These are phyloP conservation scores for Umbelopsis sp. DNA, from an alignment of 192 early-diverging fungal species.

Conservation along the genomic window DNA sequence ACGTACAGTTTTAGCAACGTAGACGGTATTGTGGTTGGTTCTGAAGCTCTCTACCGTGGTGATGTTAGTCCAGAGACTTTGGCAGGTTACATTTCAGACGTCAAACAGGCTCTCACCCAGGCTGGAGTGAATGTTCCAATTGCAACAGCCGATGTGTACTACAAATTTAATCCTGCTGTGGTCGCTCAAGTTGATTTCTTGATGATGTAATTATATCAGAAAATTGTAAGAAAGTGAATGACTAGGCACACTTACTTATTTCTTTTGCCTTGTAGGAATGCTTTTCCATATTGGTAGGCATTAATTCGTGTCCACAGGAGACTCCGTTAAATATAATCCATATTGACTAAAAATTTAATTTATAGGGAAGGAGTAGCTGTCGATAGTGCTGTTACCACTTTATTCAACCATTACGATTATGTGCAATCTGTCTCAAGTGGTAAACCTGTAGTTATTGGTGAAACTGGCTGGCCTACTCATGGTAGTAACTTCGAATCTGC, in stretches of 20 bases:
- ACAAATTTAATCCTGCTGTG: conserved; percentile 38
- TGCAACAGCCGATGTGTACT: conserved; percentile 60
- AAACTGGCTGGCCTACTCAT: conserved; percentile 63
- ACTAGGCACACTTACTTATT: background rate
- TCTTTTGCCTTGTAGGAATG: conserved; percentile 23
- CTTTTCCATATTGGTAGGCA: conserved; percentile 24
- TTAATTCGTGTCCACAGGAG: background rate
- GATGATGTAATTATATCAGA: conserved; percentile 46
- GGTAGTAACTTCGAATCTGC: conserved; percentile 50
- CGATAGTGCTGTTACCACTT: conserved; percentile 45
- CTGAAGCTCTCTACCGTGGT: conserved; percentile 58
- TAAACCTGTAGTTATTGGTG: conserved; percentile 57
- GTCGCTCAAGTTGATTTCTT: conserved; percentile 57
- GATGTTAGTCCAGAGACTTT: conserved; percentile 48
- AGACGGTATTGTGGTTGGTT: conserved; percentile 57
- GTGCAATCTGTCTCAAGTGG: conserved; percentile 44
- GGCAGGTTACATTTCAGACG: conserved; percentile 44
- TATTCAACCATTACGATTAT: conserved; percentile 52
- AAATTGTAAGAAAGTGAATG: background rate
- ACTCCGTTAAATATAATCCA: background rate
- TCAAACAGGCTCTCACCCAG: conserved; percentile 41
- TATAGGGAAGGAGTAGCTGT: conserved; percentile 62
- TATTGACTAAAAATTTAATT: conserved; percentile 27
- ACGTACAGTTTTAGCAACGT: conserved; percentile 43
- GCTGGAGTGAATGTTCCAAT: conserved; percentile 45